Conservation (phyloP, 331 rosid species). For the Arachis monticola region DNA sequence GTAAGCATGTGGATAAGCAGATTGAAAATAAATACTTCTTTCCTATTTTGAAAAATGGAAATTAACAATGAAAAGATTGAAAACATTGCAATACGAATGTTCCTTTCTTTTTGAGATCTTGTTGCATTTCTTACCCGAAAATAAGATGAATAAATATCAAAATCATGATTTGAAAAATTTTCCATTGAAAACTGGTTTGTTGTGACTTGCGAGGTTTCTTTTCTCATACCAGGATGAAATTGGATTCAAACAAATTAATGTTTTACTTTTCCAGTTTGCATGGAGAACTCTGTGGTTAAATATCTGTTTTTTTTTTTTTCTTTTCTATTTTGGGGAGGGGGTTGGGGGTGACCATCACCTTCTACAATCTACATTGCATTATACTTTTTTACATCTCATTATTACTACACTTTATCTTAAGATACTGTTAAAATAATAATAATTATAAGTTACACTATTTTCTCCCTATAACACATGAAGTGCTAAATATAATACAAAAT, state of each 20-base stretch:
- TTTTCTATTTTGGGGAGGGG: too few species aligned
- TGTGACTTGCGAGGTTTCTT: background rate
- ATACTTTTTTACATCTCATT: constrained; percentile 31
- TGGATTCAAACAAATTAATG: constrained; percentile 11
- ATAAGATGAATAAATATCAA: constrained; percentile 16
- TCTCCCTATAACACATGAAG: constrained; percentile 23
- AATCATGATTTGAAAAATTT: constrained; percentile 6
- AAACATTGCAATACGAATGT: constrained; percentile 1
- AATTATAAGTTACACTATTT: background rate
- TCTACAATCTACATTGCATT: background rate
- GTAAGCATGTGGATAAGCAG: constrained; percentile 28
- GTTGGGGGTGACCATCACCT: constrained; percentile 4
- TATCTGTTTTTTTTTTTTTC: too few species aligned
- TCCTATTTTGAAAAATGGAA: background rate
- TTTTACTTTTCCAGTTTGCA: background rate
- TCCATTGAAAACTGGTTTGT: constrained; percentile 2
- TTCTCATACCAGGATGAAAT: constrained; percentile 24
- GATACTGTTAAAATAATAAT: constrained; percentile 17
- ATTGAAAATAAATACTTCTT: constrained; percentile 10
- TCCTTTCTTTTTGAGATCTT: constrained; percentile 29
- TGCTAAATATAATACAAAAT: constrained; percentile 35
- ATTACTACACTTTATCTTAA: constrained; percentile 33
- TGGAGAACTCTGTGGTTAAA: constrained; percentile 22
- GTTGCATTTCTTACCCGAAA: constrained; percentile 22
- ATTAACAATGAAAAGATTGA: background rate